Conservation (phyloP, 768 basidiomycete species). For the Exsudoporus frostii region DNA sequence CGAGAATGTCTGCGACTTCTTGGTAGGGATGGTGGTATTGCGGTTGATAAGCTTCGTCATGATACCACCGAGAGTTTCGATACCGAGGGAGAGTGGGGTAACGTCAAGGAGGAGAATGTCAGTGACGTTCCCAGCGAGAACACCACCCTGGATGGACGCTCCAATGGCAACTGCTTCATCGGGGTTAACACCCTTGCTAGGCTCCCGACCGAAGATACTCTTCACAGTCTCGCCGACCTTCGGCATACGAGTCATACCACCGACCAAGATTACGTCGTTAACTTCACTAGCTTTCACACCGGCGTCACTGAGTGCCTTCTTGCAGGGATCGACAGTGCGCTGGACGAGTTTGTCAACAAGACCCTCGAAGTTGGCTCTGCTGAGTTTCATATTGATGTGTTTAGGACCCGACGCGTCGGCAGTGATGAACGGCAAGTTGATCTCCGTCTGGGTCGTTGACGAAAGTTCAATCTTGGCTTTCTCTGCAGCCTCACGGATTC, state of each 20-base stretch:
- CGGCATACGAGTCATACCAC: slow-evolving; percentile 99
- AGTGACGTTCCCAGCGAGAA: slow-evolving; percentile 93
- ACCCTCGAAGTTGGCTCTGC: slow-evolving; percentile 85
- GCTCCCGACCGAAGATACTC: slow-evolving; percentile 90
- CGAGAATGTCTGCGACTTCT: slow-evolving; percentile 99
- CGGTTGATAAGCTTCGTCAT: slow-evolving; percentile 99
- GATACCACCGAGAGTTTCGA: slow-evolving; percentile 97
- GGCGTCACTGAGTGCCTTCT: slow-evolving; percentile 93
- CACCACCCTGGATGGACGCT: slow-evolving; percentile 97
- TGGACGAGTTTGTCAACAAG: slow-evolving; percentile 81
- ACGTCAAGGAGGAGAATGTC: slow-evolving; percentile 94
- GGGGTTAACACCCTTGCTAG: slow-evolving; percentile 98
- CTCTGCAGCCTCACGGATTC: slow-evolving; percentile 98
- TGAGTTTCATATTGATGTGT: slow-evolving; percentile 92
- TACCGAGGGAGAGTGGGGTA: slow-evolving; percentile 93
- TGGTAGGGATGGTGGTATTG: slow-evolving; percentile 99
- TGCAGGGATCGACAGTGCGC: slow-evolving; percentile 93
- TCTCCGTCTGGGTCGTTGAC: slow-evolving; percentile 91
- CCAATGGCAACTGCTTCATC: slow-evolving; percentile 99
- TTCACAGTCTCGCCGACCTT: slow-evolving; percentile 87
- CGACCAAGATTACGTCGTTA: slow-evolving; percentile 96
- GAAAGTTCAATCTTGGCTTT: slow-evolving; percentile 99
- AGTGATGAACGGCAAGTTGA: slow-evolving; percentile 98
- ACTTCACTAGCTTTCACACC: slow-evolving; percentile 91
- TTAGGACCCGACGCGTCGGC: slow-evolving; percentile 93